phyloP scores from a whole-genome alignment of 805 yeast genomes.

The Zygosaccharomyces gambellarensis region DNA sequence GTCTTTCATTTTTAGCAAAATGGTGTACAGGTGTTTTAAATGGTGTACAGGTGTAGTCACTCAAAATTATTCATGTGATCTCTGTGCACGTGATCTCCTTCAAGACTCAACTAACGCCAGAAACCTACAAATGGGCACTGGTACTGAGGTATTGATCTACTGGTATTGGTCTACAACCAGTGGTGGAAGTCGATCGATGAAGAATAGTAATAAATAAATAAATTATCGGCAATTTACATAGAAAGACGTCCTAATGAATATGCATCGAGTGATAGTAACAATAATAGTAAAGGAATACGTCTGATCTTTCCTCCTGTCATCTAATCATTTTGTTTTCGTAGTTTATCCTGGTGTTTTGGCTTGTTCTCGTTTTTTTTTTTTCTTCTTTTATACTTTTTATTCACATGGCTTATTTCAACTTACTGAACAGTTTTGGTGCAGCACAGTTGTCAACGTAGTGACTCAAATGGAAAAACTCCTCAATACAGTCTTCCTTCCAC shows the following conservation, averaged over 20 bases:
- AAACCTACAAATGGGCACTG: neutral
- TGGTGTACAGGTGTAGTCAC: neutral
- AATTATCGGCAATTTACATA: constrained; percentile 7
- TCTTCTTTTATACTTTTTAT: neutral
- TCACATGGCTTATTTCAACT: constrained; percentile 56
- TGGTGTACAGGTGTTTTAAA: no score
- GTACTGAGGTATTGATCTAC: neutral
- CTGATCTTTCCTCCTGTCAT: constrained; percentile 5
- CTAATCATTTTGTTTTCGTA: constrained; percentile 2
- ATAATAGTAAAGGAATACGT: constrained; percentile 1
- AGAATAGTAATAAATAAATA: constrained; percentile 6
- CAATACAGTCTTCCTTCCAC: constrained; percentile 95
- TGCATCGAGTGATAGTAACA: constrained; percentile 1
- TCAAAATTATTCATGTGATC: neutral
- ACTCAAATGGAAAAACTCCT: constrained; percentile 95
- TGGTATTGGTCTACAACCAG: neutral
- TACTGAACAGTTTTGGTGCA: constrained; percentile 83
- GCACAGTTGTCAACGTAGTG: constrained; percentile 90
- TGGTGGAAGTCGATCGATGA: neutral
- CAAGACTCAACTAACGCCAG: no score
- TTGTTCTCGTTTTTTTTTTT: neutral
- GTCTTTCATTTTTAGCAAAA: neutral
- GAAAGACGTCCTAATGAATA: constrained; percentile 6
- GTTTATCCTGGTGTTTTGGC: neutral
- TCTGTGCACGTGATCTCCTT: neutral